Evolutionary conservation across 1,284 basidiomycete species (phyloP).

Genomic region (Sporisorium exsertum): DNA sequence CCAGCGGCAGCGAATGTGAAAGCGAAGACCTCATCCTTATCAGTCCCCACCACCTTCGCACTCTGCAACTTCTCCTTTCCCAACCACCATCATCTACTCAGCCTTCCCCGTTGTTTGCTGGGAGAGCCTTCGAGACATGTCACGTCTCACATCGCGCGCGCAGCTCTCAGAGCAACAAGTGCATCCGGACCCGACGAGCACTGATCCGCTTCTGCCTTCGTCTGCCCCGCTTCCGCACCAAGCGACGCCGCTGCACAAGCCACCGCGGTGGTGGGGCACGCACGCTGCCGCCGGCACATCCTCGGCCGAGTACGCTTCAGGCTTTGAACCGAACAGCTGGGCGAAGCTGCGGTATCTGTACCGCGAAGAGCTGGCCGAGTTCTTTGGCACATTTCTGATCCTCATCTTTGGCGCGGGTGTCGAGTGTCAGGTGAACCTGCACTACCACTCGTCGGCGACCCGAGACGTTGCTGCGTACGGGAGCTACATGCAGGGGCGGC

Average conservation of each 20-base stretch:
- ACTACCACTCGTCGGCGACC: slow-evolving; percentile 25
- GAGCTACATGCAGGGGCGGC: slow-evolving; percentile 46
- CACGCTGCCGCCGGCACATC: neutral
- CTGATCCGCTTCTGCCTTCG: slow-evolving; percentile 31
- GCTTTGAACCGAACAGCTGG: slow-evolving; percentile 36
- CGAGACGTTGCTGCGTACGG: slow-evolving; percentile 41
- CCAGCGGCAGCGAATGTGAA: neutral
- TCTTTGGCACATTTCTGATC: slow-evolving; percentile 59
- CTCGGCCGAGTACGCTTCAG: neutral
- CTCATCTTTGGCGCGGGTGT: slow-evolving; percentile 64
- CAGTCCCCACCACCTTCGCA: neutral
- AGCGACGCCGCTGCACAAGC: slow-evolving; percentile 44
- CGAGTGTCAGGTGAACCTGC: slow-evolving; percentile 62
- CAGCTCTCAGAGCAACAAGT: slow-evolving; percentile 30
- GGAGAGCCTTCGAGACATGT: slow-evolving; percentile 12
- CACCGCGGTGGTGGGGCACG: slow-evolving; percentile 33
- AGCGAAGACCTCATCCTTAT: neutral
- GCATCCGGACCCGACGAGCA: slow-evolving; percentile 28
- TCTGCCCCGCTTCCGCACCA: slow-evolving; percentile 36
- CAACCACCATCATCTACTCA: neutral
- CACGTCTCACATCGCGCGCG: slow-evolving; percentile 8
- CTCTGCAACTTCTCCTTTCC: neutral
- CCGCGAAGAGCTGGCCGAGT: slow-evolving; percentile 57
- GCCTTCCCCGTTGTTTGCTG: neutral
- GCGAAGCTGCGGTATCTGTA: slow-evolving; percentile 45